phyloP scores from a whole-genome alignment of 2,329 filamentous ascomycete species.

The Amphichorda felina region DNA sequence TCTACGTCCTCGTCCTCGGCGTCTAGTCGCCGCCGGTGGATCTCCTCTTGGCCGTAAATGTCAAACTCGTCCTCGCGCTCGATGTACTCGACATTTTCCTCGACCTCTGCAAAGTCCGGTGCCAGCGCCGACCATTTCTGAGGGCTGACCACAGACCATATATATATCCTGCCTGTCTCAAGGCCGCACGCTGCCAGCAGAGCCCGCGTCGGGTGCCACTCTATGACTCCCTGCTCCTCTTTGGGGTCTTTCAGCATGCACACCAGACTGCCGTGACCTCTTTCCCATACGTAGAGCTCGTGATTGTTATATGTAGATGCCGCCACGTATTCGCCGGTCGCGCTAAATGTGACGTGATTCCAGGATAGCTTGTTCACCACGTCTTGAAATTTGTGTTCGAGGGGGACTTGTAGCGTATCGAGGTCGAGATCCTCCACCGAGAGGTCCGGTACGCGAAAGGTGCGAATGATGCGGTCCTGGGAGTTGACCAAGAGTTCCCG shows the following conservation, averaged over 20 bases:
- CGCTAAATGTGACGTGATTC: constrained; percentile 95
- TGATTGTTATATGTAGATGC: constrained; percentile 98
- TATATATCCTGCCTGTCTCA: constrained; percentile 86
- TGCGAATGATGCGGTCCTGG: constrained; percentile 88
- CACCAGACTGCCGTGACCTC: constrained; percentile 82
- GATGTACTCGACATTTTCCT: constrained; percentile 95
- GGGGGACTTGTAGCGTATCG: constrained; percentile 76
- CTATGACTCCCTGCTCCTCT: constrained; percentile 90
- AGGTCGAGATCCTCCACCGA: constrained; percentile 58
- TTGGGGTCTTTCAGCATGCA: constrained; percentile 96
- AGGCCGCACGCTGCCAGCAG: constrained; percentile 85
- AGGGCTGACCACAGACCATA: constrained; percentile 90
- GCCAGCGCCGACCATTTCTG: constrained; percentile 96
- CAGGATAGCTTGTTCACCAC: constrained; percentile 89
- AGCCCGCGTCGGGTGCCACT: constrained; percentile 88
- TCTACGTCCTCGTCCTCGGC: constrained; percentile 91
- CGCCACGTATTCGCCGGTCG: constrained; percentile 88
- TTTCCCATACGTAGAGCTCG: constrained; percentile 97
- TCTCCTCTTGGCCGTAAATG: constrained; percentile 88
- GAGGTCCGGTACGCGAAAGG: constrained; percentile 76
- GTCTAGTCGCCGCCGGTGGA: constrained; percentile 82
- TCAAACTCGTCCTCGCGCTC: constrained; percentile 97
- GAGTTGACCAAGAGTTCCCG: constrained; percentile 84
- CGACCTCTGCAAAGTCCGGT: constrained; percentile 92
- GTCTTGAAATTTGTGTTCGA: constrained; percentile 98